phyloP scores from a whole-genome alignment of 2,329 filamentous ascomycete species.

The Colletotrichum falcatum region DNA sequence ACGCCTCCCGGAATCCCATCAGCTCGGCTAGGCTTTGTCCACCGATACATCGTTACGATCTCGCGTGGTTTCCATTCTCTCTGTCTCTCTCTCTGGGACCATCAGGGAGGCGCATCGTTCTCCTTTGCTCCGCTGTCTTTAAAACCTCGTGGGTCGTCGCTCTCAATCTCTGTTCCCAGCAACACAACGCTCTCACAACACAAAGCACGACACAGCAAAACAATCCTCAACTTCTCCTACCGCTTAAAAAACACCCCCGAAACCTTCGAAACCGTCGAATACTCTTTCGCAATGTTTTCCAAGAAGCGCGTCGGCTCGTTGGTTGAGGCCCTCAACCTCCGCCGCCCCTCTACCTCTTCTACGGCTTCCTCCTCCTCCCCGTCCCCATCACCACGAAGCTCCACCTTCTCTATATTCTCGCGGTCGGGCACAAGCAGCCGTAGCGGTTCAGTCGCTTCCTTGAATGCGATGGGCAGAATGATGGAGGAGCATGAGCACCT shows the following conservation, averaged over 20 bases:
- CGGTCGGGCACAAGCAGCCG: conserved; percentile 12
- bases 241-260: conserved; percentile 9
- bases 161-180: conserved; percentile 8
- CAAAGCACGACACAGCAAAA: conserved; percentile 10
- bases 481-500: conserved; percentile 31
- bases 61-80: conserved; percentile 18
- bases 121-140: conserved; percentile 24
- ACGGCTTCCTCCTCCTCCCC: conserved; percentile 19
- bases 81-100: not conserved
- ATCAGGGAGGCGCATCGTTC: not conserved
- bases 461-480: conserved; percentile 7
- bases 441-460: conserved; percentile 23
- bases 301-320: conserved; percentile 37
- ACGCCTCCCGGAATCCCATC: not conserved
- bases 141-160: conserved; percentile 21
- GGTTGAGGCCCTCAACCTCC: conserved; percentile 33
- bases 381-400: conserved; percentile 6
- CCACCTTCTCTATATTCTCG: conserved; percentile 9
- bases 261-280: conserved; percentile 12
- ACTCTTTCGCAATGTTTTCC: conserved; percentile 33
- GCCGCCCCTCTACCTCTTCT: conserved; percentile 22
- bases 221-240: not conserved
- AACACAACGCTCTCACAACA: conserved; percentile 5
- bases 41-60: conserved; percentile 4
- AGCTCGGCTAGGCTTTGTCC: conserved; percentile 1